Evolutionary conservation across 2,329 filamentous ascomycete genomes (phyloP), one percentile per base, ranked within the genome.

Genomic region (Colletotrichum lupini): DNA sequence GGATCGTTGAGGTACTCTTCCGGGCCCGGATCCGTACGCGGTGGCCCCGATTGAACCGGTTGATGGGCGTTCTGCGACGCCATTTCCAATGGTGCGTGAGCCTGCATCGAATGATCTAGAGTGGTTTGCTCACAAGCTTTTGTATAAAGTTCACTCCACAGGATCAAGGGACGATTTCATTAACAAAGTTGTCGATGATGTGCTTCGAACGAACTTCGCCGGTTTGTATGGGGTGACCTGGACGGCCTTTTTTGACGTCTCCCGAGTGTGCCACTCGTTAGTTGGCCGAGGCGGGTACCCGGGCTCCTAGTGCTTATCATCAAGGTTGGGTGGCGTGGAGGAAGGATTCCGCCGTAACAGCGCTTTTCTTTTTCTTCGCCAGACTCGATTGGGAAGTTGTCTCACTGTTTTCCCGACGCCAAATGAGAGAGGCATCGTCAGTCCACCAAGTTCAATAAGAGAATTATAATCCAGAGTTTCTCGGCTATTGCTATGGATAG

Each of bases 1-100:
- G 70, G 59, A 52, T 80, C 74, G 26, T 77, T 63, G 32, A 81
- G 61, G 68, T 75, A 79, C 24, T 16, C 19, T 14, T 57, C 59
- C 2, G 37, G 46, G 8, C 58, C 64, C 12, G 57, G 69, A 30
- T 61, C 61, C 46, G 61, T 11, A 6, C 28, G 28, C 1, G 61
- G 8, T 4, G 46, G 8, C 28, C 4, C 19, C 46, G 12, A 28
- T n/a, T 24, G 28, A 35, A 2, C 9, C 42, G 19, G 42, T n/a
- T 22, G 26, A 32, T 52, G 11, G 4, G 42, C 42, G 1, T 63
- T 49, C 7, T 9, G 46, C 9, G 46, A 55, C 24, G 19, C 12
- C 46, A 63, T 63, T 28, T 22, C 46, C 12, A 14, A 26, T 28
- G 42, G 46, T 28, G 14, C 7, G 4, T 16, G 22, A 5, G 55